phyloP scores from a whole-genome alignment of 2,329 filamentous ascomycete species.

The Trichoderma cornu-damae region DNA sequence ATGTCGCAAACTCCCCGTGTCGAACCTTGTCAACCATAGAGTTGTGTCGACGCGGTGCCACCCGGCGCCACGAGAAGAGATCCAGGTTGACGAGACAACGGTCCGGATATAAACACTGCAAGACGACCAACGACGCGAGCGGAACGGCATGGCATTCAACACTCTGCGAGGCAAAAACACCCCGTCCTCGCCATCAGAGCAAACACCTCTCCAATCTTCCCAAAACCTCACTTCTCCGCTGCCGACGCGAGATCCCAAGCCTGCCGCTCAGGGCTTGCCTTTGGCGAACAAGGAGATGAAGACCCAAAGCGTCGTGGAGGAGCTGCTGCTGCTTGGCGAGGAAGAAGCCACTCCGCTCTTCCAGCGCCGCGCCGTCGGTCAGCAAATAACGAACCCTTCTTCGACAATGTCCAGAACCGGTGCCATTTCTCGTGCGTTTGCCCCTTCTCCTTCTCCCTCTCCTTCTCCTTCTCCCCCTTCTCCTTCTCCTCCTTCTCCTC shows the following conservation, averaged over 20 bases:
- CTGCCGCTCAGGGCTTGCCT: background rate
- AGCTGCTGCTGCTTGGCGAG: background rate
- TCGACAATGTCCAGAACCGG: background rate
- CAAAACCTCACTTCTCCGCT: background rate
- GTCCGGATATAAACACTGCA: too few relatives aligned
- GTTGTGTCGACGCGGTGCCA: background rate
- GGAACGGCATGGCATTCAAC: constrained; percentile 7
- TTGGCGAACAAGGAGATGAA: background rate
- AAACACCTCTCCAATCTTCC: background rate
- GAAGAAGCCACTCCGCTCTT: background rate
- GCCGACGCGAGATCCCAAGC: background rate
- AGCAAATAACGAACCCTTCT: background rate
- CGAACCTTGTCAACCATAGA: background rate
- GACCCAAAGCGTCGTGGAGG: background rate
- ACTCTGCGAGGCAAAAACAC: background rate
- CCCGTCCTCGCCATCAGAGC: background rate
- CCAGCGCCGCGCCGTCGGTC: background rate
- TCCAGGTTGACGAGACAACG: background rate
- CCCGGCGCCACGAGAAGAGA: background rate
- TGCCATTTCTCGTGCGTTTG: background rate
- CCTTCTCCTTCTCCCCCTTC: background rate
- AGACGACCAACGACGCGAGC: background rate
- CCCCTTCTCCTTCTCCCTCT: background rate
- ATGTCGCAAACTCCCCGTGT: background rate
- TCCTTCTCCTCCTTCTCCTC: background rate